Evolutionary conservation across 129 eudicot species (phyloP), one percentile per base, ranked within the genome.

Genomic region (Flaveria sonorensis): DNA sequence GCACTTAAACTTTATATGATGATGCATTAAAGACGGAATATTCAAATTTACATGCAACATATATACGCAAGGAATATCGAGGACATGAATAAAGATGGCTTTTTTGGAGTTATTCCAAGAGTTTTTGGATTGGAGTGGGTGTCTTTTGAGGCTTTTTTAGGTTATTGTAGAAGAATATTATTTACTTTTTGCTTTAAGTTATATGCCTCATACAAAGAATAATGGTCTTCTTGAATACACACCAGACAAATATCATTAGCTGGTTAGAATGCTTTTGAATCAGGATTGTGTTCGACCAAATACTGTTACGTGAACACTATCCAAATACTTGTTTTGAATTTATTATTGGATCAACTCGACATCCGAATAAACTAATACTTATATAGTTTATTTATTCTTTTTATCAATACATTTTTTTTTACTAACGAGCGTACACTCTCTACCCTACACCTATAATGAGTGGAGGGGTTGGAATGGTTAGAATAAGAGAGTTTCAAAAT

Each of bases 151-250:
- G 14, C 69, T 67, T 23, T 73, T 73, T 39, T 36, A 39, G 73
- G 52, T 47, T 56, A 10, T 77, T 55, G 42, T n/a, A 1, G 56
- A 52, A 77, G 68, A 68, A 70, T 67, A 53, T 0, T 53, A 64
- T 57, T 40, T 3, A 50, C 16, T 26, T 77, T 77, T 82, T 57
- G 75, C 85, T 86, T 86, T 82, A 86, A 79, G 72, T 82, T 86
- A 78, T 68, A 43, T 69, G 51, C 68, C 76, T 20, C 39, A 56
- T 57, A 45, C 53, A 40, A 74, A 73, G 83, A 63, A 60, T 60
- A 60, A 76, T 74, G 55, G 84, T 73, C 73, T 57, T 51, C 53
- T 71, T 72, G 78, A 76, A 69, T 73, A 32, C 42, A 24, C n/a
- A 21, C 77, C 48, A 69, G 78, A 81, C 83, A 73, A 74, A 73